Evolutionary conservation across 805 yeast genomes (phyloP).

Genomic region (Barnettozyma wickerhamii): DNA sequence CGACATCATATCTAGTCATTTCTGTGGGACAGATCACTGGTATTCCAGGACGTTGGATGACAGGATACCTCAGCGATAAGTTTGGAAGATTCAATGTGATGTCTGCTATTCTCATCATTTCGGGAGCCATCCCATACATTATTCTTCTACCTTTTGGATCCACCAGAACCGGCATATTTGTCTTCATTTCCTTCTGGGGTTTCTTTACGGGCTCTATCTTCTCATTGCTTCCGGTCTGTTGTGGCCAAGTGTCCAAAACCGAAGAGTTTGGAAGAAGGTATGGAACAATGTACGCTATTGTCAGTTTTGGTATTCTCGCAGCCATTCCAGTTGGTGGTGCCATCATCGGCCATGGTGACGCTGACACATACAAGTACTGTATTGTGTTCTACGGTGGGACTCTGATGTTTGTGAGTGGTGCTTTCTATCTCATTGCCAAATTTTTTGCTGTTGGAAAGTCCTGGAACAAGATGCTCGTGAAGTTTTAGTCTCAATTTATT

Average conservation of each 20-base stretch:
- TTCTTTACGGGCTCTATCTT: conserved; percentile 50
- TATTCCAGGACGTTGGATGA: conserved; percentile 40
- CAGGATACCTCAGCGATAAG: conserved; percentile 39
- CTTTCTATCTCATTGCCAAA: conserved; percentile 41
- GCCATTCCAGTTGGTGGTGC: conserved; percentile 50
- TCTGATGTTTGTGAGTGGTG: conserved; percentile 34
- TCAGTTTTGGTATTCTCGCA: conserved; percentile 48
- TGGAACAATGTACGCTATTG: conserved; percentile 55
- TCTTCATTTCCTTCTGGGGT: conserved; percentile 46
- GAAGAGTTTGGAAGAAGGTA: conserved; percentile 51
- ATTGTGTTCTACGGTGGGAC: conserved; percentile 31
- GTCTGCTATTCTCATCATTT: conserved; percentile 29
- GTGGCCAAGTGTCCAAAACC: conserved; percentile 52
- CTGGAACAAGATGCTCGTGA: background rate
- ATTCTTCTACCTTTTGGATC: conserved; percentile 36
- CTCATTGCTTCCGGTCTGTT: conserved; percentile 52
- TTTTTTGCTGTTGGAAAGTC: conserved; percentile 13
- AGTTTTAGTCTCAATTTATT: background rate
- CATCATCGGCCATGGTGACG: conserved; percentile 36
- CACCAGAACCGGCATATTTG: conserved; percentile 33
- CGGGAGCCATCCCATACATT: conserved; percentile 30
- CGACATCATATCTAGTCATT: conserved; percentile 40
- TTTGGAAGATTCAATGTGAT: conserved; percentile 52
- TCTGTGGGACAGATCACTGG: conserved; percentile 40
- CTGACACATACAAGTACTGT: conserved; percentile 29